These are phyloP conservation scores for Amanita brunnescens DNA, from an alignment of 768 basidiomycete species.

Conservation along the genomic window DNA sequence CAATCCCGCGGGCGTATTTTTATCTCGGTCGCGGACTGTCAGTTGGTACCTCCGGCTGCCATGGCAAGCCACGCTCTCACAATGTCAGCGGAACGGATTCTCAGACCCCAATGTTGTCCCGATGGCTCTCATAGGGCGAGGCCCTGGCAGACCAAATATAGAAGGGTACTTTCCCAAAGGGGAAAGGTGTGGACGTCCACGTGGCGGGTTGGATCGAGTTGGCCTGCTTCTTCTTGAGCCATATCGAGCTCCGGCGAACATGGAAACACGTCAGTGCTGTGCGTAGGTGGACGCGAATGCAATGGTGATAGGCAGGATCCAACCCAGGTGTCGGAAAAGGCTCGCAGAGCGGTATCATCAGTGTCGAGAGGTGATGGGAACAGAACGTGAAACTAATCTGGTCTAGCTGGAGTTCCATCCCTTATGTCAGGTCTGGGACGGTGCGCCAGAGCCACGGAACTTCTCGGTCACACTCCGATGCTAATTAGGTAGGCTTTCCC, in stretches of 20 bases:
- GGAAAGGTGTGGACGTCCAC: not conserved
- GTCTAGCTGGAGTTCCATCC: no score
- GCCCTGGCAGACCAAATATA: not conserved
- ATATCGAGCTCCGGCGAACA: not conserved
- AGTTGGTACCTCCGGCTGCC: no score
- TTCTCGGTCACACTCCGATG: conserved; percentile 4
- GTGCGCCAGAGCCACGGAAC: not conserved
- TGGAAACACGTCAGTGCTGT: not conserved
- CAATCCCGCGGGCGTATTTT: no score
- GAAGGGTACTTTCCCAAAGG: not conserved
- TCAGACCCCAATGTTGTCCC: not conserved
- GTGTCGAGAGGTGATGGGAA: not conserved
- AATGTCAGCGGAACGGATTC: not conserved
- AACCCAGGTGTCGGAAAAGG: not conserved
- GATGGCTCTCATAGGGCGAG: not conserved
- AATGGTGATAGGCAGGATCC: not conserved
- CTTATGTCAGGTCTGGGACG: not conserved
- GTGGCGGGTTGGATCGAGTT: not conserved
- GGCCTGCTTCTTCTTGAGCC: not conserved
- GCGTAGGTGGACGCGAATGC: not conserved
- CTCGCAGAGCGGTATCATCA: not conserved
- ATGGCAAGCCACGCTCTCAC: no score
- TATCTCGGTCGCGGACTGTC: no score
- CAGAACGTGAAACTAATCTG: not conserved
- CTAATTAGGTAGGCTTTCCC: conserved; percentile 1